A percentile compares a stretch with the other conserved stretches of the same genome.
These are phyloP conservation scores for Eimeria maxima DNA, from an alignment of 169 alveolate genomes.

Conservation along the genomic window DNA sequence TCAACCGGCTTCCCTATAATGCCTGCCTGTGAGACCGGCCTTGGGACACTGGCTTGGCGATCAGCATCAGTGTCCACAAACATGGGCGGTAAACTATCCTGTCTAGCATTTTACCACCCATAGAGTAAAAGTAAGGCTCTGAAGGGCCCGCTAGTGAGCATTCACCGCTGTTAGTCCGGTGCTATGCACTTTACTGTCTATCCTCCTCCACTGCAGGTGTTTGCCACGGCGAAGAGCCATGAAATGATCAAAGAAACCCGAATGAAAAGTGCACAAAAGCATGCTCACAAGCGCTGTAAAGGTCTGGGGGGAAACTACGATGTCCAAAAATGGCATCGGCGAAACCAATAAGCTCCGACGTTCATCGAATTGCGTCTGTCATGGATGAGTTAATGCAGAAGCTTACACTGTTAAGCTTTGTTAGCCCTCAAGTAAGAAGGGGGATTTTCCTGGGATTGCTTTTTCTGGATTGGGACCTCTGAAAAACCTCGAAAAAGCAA, in stretches of 20 bases:
- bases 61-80: neutral
- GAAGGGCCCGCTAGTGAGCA: neutral
- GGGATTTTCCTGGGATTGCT: too few species aligned
- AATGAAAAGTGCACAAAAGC: neutral
- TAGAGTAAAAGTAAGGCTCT: neutral
- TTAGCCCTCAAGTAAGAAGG: constrained; percentile 63
- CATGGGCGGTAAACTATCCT: neutral
- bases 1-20: neutral
- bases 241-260: neutral
- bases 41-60: neutral
- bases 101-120: neutral
- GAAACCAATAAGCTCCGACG: constrained; percentile 77
- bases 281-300: neutral
- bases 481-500: neutral
- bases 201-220: neutral
- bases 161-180: neutral
- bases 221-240: neutral
- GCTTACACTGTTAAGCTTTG: constrained; percentile 77
- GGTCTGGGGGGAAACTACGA: neutral
- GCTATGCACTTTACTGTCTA: neutral
- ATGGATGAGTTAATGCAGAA: constrained; percentile 82
- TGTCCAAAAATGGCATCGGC: constrained; percentile 73
- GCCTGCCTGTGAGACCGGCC: neutral
- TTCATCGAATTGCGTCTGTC: constrained; percentile 79
- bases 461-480: too few species aligned